phyloP scores from a whole-genome alignment of 345 rosid species.

The Brassica juncea region DNA sequence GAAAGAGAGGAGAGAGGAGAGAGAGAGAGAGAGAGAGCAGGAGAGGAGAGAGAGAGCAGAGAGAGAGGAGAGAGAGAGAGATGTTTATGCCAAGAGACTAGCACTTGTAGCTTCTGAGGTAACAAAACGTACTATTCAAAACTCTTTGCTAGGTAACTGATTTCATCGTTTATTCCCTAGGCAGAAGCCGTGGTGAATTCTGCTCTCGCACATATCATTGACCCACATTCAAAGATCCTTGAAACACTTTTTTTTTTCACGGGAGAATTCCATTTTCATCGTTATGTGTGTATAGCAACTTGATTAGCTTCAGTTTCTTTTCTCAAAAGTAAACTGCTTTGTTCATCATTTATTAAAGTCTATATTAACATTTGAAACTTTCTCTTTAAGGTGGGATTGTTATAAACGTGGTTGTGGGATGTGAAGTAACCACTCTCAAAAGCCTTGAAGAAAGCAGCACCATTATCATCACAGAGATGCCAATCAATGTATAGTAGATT shows the following conservation, averaged over 20 bases:
- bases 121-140: constrained; percentile 11
- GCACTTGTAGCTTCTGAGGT: constrained; percentile 73
- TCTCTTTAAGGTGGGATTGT: constrained; percentile 71
- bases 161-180: constrained; percentile 35
- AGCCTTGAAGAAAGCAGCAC: constrained; percentile 71
- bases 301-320: constrained; percentile 79
- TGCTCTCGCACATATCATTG: constrained; percentile 51
- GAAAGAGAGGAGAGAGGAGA: no score
- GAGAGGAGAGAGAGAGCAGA: no score
- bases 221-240: no score
- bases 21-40: no score
- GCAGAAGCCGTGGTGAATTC: constrained; percentile 60
- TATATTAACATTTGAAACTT: neutral
- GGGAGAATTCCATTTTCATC: no score
- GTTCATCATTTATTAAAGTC: constrained; percentile 23
- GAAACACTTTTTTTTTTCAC: no score
- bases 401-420: constrained; percentile 90
- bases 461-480: constrained; percentile 86
- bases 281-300: constrained; percentile 29
- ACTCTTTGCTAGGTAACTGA: neutral
- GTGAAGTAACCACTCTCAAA: constrained; percentile 78
- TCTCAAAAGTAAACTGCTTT: neutral
- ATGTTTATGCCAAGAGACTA: constrained; percentile 73
- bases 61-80: no score
- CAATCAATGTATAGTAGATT: constrained; percentile 58